Conservation (phyloP, 768 basidiomycete genomes). For the Lactarius indigo region DNA sequence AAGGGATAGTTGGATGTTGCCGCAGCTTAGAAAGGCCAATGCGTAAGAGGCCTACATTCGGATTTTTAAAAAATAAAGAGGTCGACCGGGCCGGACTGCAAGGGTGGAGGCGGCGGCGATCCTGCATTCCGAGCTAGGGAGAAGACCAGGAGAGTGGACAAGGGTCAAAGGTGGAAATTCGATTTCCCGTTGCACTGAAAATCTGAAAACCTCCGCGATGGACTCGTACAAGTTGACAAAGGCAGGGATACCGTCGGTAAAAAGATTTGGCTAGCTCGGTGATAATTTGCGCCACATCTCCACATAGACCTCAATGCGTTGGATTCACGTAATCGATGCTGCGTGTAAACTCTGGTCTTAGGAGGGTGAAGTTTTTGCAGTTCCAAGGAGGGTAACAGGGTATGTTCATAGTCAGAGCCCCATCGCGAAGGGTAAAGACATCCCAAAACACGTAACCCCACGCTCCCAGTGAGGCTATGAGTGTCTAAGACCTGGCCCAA, state of each 20-base stretch:
- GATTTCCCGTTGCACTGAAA: background rate
- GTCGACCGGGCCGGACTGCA: background rate
- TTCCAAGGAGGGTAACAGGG: background rate
- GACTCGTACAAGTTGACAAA: background rate
- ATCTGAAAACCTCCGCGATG: background rate
- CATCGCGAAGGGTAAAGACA: background rate
- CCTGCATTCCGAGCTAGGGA: background rate
- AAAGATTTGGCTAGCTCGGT: background rate
- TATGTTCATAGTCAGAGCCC: background rate
- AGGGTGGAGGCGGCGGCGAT: background rate
- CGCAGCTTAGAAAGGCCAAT: background rate
- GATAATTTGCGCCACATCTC: background rate
- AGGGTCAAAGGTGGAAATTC: background rate
- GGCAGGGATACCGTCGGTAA: background rate
- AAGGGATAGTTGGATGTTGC: background rate
- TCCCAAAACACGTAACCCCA: background rate
- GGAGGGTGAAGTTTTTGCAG: background rate
- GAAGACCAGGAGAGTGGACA: background rate
- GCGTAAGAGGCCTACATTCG: background rate
- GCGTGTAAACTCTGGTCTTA: background rate
- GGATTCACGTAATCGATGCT: background rate
- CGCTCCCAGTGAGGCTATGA: background rate
- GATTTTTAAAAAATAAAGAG: too few relatives aligned
- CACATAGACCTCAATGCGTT: background rate
- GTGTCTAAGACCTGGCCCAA: background rate